Evolutionary conservation across 371 early-diverging fungal genomes (phyloP).

Genomic region (Dichotomocladium elegans): DNA sequence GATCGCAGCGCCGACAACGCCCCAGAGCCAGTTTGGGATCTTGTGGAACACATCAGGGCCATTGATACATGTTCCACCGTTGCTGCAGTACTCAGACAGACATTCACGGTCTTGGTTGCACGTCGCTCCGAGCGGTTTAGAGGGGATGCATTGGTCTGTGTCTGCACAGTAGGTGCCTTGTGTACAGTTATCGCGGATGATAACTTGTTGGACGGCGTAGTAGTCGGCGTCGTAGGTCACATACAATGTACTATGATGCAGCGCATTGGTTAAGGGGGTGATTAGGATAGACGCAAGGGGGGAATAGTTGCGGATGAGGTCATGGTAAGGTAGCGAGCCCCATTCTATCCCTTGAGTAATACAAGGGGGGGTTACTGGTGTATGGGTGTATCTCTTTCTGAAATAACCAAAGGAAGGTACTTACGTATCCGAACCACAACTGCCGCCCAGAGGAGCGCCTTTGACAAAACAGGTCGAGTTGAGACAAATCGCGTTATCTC

Average conservation of each 20-base stretch:
- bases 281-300: too few species aligned
- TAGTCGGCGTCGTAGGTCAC: conserved; percentile 27
- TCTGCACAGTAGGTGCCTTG: conserved; percentile 30
- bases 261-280: too few species aligned
- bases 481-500: conserved; percentile 31
- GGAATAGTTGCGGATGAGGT: too few species aligned
- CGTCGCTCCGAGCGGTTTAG: conserved; percentile 12
- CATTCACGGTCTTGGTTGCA: conserved; percentile 46
- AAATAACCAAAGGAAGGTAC: conserved; percentile 1
- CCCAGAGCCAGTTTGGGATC: conserved; percentile 40
- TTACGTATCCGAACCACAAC: conserved; percentile 43
- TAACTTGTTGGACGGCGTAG: conserved; percentile 24
- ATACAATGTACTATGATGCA: conserved; percentile 26
- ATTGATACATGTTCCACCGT: conserved; percentile 24
- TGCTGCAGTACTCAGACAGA: conserved; percentile 35
- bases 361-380: too few species aligned
- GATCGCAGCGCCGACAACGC: conserved; percentile 26
- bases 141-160: conserved; percentile 19
- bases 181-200: conserved; percentile 47
- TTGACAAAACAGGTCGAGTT: conserved; percentile 42
- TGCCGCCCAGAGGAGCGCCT: conserved; percentile 36
- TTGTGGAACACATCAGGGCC: conserved; percentile 42
- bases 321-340: too few species aligned
- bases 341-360: too few species aligned
- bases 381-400: too few species aligned